Evolutionary conservation across 225 moss, liverwort and hornwort species (phyloP).

Genomic region (Sphagnum contortum): DNA sequence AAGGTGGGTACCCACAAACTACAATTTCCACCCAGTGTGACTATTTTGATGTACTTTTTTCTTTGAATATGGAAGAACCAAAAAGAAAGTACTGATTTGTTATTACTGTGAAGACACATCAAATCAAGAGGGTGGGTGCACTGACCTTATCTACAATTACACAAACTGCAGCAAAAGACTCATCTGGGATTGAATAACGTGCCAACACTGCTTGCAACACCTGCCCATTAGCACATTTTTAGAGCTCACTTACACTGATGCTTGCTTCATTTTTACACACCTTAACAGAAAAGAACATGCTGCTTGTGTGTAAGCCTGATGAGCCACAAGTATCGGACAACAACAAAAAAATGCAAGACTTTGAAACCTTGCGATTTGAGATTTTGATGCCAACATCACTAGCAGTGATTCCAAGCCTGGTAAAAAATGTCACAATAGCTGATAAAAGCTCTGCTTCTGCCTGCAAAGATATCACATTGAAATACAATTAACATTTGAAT

Average conservation of each 20-base stretch:
- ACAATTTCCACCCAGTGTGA: too few relatives aligned
- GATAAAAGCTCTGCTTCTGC: slow-evolving; percentile 92
- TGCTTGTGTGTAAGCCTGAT: too few relatives aligned
- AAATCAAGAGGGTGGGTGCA: too few relatives aligned
- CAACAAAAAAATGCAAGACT: too few relatives aligned
- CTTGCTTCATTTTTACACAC: too few relatives aligned
- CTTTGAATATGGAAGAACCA: too few relatives aligned
- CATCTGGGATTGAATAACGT: slow-evolving; percentile 42
- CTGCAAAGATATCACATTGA: slow-evolving; percentile 21
- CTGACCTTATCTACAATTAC: slow-evolving; percentile 92
- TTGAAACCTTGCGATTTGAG: slow-evolving; percentile 76
- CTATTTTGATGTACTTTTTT: too few relatives aligned
- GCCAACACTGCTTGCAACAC: slow-evolving; percentile 83
- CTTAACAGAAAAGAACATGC: too few relatives aligned
- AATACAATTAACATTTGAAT: not conserved
- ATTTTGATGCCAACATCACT: slow-evolving; percentile 73
- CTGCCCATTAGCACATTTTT: slow-evolving; percentile 19
- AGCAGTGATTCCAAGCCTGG: slow-evolving; percentile 61
- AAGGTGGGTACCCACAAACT: not conserved
- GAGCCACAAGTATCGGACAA: too few relatives aligned
- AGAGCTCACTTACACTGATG: not conserved
- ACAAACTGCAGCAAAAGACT: slow-evolving; percentile 85
- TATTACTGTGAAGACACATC: too few relatives aligned
- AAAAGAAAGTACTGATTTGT: too few relatives aligned
- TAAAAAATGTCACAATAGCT: slow-evolving; percentile 72